These are phyloP conservation scores for Globisporangium nodosum DNA, from an alignment of 352 stramenopile genomes.

Conservation along the genomic window DNA sequence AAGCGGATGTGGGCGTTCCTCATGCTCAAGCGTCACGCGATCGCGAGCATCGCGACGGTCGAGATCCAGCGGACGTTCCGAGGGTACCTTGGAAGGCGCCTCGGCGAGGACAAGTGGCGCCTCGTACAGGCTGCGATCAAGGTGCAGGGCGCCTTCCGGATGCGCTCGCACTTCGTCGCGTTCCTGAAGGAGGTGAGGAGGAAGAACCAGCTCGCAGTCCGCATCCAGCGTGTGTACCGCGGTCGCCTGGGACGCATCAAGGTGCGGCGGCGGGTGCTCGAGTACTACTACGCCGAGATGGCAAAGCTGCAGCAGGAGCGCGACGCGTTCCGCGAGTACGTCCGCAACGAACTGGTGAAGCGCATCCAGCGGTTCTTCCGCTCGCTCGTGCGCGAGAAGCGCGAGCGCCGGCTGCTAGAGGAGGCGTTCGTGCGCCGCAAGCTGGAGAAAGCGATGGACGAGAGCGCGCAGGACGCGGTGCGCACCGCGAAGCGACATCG, in stretches of 20 bases:
- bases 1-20: slow-evolving; percentile 32
- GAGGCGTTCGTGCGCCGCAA: slow-evolving; percentile 20
- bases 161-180: slow-evolving; percentile 49
- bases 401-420: slow-evolving; percentile 12
- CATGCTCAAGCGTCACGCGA: slow-evolving; percentile 30
- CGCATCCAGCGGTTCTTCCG: slow-evolving; percentile 43
- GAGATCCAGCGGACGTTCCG: slow-evolving; percentile 63
- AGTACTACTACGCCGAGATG: slow-evolving; percentile 55
- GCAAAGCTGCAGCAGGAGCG: slow-evolving; percentile 44
- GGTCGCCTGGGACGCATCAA: slow-evolving; percentile 42
- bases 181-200: slow-evolving; percentile 35
- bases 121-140: slow-evolving; percentile 43
- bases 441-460: slow-evolving; percentile 45
- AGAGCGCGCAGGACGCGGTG: slow-evolving; percentile 24
- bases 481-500: slow-evolving; percentile 29
- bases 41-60: slow-evolving; percentile 44
- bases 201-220: slow-evolving; percentile 41
- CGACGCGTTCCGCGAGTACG: slow-evolving; percentile 31
- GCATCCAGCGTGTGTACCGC: slow-evolving; percentile 54
- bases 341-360: slow-evolving; percentile 33
- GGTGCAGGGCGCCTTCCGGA: slow-evolving; percentile 63
- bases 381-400: slow-evolving; percentile 21
- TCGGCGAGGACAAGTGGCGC: slow-evolving; percentile 25
- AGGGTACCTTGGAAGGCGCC: slow-evolving; percentile 31
- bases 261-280: slow-evolving; percentile 29